Evolutionary conservation across 2,329 filamentous ascomycete species (phyloP), one percentile per base, ranked within the genome.

Genomic region (Fusarium nurragi): DNA sequence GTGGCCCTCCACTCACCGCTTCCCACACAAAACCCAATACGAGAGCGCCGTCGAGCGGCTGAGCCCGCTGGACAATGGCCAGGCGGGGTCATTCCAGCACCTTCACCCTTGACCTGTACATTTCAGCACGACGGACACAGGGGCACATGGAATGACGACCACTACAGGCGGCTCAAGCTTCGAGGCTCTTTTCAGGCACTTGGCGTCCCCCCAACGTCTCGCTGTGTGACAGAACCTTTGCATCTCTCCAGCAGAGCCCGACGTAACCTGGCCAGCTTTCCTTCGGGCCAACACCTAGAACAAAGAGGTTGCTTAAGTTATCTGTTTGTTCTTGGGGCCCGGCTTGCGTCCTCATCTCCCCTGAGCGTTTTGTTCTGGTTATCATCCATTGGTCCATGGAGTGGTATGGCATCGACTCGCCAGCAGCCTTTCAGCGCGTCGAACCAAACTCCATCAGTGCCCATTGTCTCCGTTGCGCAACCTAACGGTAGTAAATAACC

Each of bases 41-140:
- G 58, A 45, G 45, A 40, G 53, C 50, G 38, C 47, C 53, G 58
- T 69, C 58, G 14, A 52, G 50, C 53, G 55, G 44, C 59, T 55
- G 39, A 58, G 52, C 38, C 57, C 54, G 60, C 64, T 67, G 64
- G 40, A 41, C 48, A 40, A 36, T 49, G 51, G 30, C 30, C 44
- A 58, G 65, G 69, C 69, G 70, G 70, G 68, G 70, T 69, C 70
- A 72, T 71, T 72, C 70, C 60, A 65, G 68, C 64, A 67, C 68
- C 68, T 72, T 70, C 70, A 49, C 70, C 62, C 68, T 69, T 58
- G 65, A 37, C 58, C 60, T 68, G 70, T 72, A 72, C 49, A 72
- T 72, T 60, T 72, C 68, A 72, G 70, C 67, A 72, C 70, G 70
- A 55, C 54, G 38, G 23, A 47, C 52, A 55, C 44, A 47, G 65